Evolutionary conservation across 345 rosid genomes (phyloP).

Genomic region (Lepidium aucheri): DNA sequence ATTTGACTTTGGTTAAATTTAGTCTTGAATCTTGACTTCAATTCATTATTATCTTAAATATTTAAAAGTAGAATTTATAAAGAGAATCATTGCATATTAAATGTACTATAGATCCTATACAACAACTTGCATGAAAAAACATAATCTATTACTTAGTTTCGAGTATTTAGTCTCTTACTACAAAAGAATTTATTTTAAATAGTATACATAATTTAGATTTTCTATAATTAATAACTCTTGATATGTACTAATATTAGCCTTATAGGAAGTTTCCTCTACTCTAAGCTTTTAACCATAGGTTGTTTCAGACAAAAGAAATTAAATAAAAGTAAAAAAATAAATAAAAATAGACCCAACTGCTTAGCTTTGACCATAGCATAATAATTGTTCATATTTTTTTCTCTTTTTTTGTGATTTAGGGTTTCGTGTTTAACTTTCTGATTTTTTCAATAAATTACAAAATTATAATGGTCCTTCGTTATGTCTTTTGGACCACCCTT

Average conservation of each 20-base stretch:
- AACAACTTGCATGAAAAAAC: conserved; percentile 7
- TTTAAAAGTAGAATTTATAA: not conserved
- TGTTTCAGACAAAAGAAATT: not conserved
- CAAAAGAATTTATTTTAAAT: not conserved
- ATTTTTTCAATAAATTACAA: conserved; percentile 9
- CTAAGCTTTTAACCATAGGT: not conserved
- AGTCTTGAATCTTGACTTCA: conserved; percentile 16
- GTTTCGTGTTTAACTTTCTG: conserved; percentile 21
- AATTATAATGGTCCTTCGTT: conserved; percentile 21
- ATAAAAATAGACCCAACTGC: conserved; percentile 32
- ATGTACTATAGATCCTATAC: conserved; percentile 8
- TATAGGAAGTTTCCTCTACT: conserved; percentile 10
- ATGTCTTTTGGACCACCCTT: conserved; percentile 24
- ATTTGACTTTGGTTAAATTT: conserved; percentile 17
- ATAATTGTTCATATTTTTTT: conserved; percentile 10
- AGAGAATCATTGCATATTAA: conserved; percentile 11
- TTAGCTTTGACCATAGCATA: conserved; percentile 59
- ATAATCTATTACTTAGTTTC: not conserved
- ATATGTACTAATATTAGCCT: not conserved
- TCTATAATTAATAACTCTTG: no score
- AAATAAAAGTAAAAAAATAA: not conserved
- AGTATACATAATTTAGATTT: no score
- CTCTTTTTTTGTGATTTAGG: not conserved
- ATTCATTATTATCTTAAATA: conserved; percentile 1
- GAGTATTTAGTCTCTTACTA: not conserved